Percentiles rank a stretch among this genome's conserved stretches.
These are phyloP conservation scores for Yueomyces sinensis DNA, from an alignment of 805 yeast genomes.

Conservation along the genomic window DNA sequence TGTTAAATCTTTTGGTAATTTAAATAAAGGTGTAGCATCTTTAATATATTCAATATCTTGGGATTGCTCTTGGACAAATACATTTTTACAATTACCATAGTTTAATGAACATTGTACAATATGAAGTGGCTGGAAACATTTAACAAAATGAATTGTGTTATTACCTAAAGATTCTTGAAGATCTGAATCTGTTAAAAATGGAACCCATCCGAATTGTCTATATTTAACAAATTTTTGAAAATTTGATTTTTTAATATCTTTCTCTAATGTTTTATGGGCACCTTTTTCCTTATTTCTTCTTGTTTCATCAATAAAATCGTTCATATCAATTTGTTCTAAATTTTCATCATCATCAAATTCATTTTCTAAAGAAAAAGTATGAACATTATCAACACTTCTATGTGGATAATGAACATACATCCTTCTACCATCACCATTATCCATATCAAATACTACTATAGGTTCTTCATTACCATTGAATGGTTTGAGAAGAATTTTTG, in stretches of 20 bases:
- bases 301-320: too few relatives aligned
- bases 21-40: conserved; percentile 12
- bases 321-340: too few relatives aligned
- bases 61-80: conserved; percentile 9
- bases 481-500: conserved; percentile 5
- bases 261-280: conserved; percentile 9
- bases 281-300: conserved; percentile 6
- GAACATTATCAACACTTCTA: conserved; percentile 5
- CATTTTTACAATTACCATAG: conserved; percentile 8
- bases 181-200: not conserved
- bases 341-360: not conserved
- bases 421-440: conserved; percentile 3
- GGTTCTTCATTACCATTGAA: conserved; percentile 6
- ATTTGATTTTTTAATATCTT: too few relatives aligned
- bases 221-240: too few relatives aligned
- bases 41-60: conserved; percentile 3
- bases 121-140: conserved; percentile 5
- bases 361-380: conserved; percentile 3
- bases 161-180: too few relatives aligned
- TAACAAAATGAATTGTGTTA: conserved; percentile 2
- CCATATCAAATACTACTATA: conserved; percentile 8
- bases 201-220: too few relatives aligned
- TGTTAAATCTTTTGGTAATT: conserved; percentile 8
- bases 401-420: conserved; percentile 8
- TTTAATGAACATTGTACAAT: conserved; percentile 12